Evolutionary conservation across 148 eudicot species (phyloP), one percentile per base, ranked within the genome.

Genomic region (Pouteria glomerata): DNA sequence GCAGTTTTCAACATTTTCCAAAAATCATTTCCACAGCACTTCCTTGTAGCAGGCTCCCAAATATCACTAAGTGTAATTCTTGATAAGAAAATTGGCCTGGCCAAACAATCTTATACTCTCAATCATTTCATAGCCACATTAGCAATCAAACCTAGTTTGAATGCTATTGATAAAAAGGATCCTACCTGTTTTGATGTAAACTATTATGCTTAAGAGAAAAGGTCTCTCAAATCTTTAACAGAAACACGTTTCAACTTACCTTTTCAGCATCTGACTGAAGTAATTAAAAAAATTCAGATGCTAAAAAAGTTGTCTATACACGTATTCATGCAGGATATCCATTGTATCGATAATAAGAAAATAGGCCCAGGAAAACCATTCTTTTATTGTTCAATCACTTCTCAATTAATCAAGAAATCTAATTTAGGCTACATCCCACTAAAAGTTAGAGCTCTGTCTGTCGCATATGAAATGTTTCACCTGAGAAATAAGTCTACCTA

Each of bases 1-100:
- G 88, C 85, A 69, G 85, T 82, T 80, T 70, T 86, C 83, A 94
- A 77, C 90, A 88, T 91, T 74, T 77, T 89, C 90, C 92, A 87
- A 30, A 85, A 66, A 81, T 89, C 80, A 72, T 89, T 94, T 65
- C 81, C 89, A 71, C 95, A 89, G 55, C 57, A 66, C 78, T 85
- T 85, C 73, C 85, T 85, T 68, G 89, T 83, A 66, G 98, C 98
- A 77, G 98, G 97, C 79, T 83, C 82, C 97, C 97, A 94, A 68
- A 94, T 84, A 83, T 94, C 98, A 81, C 82, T 75, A 61, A 94
- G 91, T 73, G 98, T 80, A 72, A 91, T 84, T 82, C 97, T 91
- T 57, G 97, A 83, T 74, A 94, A 78, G 69, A 76, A 86, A 59
- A 82, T 87, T 52, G 93, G 97, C 85, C 98, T 94, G 87, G 74